phyloP scores from a whole-genome alignment of 371 early-diverging fungal genomes.

The Blakeslea trispora region DNA sequence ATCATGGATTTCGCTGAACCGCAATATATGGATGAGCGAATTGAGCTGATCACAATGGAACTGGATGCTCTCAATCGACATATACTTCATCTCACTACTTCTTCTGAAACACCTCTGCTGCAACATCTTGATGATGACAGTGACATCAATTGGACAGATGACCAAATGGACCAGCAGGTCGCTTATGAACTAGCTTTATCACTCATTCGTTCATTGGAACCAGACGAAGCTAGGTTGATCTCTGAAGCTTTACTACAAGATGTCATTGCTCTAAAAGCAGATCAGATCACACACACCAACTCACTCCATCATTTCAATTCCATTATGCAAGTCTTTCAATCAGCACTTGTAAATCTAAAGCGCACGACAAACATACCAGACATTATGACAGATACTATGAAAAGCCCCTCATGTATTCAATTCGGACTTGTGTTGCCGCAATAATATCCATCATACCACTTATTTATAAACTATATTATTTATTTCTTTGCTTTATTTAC shows the following conservation, averaged over 20 bases:
- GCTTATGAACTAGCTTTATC: conserved; percentile 39
- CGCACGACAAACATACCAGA: conserved; percentile 5
- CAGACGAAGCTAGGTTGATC: conserved; percentile 33
- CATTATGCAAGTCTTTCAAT: conserved; percentile 13
- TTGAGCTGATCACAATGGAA: conserved; percentile 47
- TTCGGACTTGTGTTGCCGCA: conserved; percentile 20
- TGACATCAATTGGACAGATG: conserved; percentile 22
- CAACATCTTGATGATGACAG: conserved; percentile 6
- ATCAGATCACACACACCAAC: conserved; percentile 6
- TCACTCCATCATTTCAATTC: conserved; percentile 10
- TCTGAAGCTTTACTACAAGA: conserved; percentile 38
- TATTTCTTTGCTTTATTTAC: not conserved
- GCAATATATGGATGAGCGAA: conserved; percentile 80
- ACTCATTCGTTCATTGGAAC: conserved; percentile 30
- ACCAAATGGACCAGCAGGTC: conserved; percentile 23
- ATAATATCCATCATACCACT: not conserved
- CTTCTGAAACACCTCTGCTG: not conserved
- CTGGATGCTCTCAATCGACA: conserved; percentile 30
- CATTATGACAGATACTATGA: conserved; percentile 8
- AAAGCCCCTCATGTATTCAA: conserved; percentile 11
- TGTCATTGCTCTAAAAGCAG: conserved; percentile 26
- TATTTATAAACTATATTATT: not conserved
- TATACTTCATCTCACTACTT: conserved; percentile 1
- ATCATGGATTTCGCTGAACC: conserved; percentile 38
- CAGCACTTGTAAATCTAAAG: conserved; percentile 15